Evolutionary conservation across 768 basidiomycete genomes (phyloP).

Genomic region (Mycena olivaceomarginata): DNA sequence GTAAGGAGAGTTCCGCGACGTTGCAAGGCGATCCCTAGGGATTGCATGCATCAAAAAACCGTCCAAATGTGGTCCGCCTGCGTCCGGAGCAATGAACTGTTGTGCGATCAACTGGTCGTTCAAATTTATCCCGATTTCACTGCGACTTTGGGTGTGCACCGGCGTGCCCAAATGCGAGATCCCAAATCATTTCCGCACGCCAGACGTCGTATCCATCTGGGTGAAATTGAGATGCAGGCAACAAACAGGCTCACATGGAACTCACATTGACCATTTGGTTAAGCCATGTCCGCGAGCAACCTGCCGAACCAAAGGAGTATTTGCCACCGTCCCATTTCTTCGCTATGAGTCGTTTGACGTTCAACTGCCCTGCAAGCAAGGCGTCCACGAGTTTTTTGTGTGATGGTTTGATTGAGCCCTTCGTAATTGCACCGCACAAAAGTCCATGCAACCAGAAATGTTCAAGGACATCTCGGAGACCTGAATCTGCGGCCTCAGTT

Average conservation of each 20-base stretch:
- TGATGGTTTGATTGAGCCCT: neutral
- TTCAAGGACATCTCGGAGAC: neutral
- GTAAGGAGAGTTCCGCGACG: too few species aligned
- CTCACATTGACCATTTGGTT: slow-evolving; percentile 28
- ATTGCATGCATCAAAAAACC: too few species aligned
- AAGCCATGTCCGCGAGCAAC: slow-evolving; percentile 27
- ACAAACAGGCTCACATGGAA: neutral
- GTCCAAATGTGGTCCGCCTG: too few species aligned
- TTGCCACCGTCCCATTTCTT: slow-evolving; percentile 6
- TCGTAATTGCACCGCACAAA: neutral
- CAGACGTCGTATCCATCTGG: slow-evolving; percentile 2
- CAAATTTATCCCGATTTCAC: too few species aligned
- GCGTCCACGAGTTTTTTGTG: neutral
- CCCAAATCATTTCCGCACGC: slow-evolving; percentile 11
- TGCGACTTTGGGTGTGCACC: too few species aligned
- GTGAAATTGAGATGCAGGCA: neutral
- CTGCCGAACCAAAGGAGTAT: neutral
- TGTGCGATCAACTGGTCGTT: too few species aligned
- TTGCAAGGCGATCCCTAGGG: too few species aligned
- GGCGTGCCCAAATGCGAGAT: too few species aligned
- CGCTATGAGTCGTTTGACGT: slow-evolving; percentile 2
- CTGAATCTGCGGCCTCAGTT: neutral
- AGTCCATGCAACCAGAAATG: slow-evolving; percentile 16
- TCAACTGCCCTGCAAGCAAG: slow-evolving; percentile 13
- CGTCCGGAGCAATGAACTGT: too few species aligned